Base-by-base conservation (phyloP, 1,284 basidiomycete genomes). In the Cryptococcus sp. region DNA sequence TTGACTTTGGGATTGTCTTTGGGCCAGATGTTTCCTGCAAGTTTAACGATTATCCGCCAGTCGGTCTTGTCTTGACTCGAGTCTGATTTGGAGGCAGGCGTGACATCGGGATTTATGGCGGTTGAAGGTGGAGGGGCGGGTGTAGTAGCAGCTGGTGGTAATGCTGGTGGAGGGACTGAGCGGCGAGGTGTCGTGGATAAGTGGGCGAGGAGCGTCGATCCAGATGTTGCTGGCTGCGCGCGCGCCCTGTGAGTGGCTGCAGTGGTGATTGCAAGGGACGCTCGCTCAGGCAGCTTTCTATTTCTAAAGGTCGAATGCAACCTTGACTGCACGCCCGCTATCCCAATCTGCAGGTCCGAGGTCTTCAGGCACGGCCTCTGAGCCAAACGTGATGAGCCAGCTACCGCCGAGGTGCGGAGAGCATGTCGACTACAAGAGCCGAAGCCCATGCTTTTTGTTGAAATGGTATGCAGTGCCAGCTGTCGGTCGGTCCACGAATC, bases 1-100 rank as follows among this genome's bases (percentile, higher is more conserved):
- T 85, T 85, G 52, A 83, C 82, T 5, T 74, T 69, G 47, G 70
- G 73, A 55, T 83, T 80, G 20, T 80, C 79, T 63, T 81, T 82
- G 0, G 85, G 84, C 85, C 85, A 86, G 38, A 85, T 81, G 61
- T 85, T 83, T 3, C 71, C 77, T 13, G 83, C 71, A 15, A 86
- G 78, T 61, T 82, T 79, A 47, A 79, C 79, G 61, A 86, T 79
- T 63, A 86, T 85, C 20, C 68, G 62, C 82, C 82, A 83, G 60
- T 84, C 83, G 17, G 79, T 76, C 48, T 66, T 53, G 15, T 70
- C 60, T 58, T 75, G 73, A 42, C 50, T n/a, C 35, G 52, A 17
- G 19, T 49, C 48, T 30, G 39, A n/a, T 22, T 40, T 19, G 39
- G 45, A 40, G 27, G 45, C 19, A 47, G 20, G 45, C 25, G 30